Conservation (phyloP, 768 basidiomycete genomes). For the Mrakia frigida region DNA sequence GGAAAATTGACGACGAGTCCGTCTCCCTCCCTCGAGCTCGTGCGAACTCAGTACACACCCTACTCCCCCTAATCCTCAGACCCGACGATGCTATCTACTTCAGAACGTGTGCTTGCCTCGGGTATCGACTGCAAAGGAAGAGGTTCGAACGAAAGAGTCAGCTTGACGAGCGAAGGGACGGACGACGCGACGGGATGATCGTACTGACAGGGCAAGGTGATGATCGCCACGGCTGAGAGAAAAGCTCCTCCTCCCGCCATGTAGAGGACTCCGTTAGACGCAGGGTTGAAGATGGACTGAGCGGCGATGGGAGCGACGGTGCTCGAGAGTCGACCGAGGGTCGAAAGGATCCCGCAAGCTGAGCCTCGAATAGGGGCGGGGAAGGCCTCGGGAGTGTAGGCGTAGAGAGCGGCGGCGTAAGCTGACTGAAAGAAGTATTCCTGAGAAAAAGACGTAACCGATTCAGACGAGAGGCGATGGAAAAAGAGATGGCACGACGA, state of each 20-base stretch:
- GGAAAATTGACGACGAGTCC: too few relatives aligned
- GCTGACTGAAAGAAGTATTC: conserved; percentile 32
- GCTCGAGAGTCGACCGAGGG: conserved; percentile 39
- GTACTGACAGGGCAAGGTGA: neutral
- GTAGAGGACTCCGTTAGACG: conserved; percentile 10
- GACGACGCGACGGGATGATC: too few relatives aligned
- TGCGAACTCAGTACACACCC: too few relatives aligned
- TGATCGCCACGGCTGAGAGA: neutral
- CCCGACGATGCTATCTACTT: too few relatives aligned
- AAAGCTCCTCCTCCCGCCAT: conserved; percentile 14
- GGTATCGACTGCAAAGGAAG: conserved; percentile 42
- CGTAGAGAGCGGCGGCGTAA: conserved; percentile 45
- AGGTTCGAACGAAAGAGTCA: conserved; percentile 36
- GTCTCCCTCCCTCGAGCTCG: too few relatives aligned
- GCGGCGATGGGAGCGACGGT: conserved; percentile 44
- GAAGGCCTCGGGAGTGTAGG: conserved; percentile 43
- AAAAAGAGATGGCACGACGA: neutral
- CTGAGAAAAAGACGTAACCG: neutral
- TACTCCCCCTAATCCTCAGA: too few relatives aligned
- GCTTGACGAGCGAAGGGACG: neutral
- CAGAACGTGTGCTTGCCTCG: conserved; percentile 44
- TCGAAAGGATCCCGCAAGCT: conserved; percentile 41
- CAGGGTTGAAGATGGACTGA: conserved; percentile 20
- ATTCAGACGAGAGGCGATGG: neutral
- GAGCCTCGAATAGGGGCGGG: conserved; percentile 41